Evolutionary conservation across 2,329 filamentous ascomycete species (phyloP), one percentile per base, ranked within the genome.

Genomic region (Epichloe aotearoae): DNA sequence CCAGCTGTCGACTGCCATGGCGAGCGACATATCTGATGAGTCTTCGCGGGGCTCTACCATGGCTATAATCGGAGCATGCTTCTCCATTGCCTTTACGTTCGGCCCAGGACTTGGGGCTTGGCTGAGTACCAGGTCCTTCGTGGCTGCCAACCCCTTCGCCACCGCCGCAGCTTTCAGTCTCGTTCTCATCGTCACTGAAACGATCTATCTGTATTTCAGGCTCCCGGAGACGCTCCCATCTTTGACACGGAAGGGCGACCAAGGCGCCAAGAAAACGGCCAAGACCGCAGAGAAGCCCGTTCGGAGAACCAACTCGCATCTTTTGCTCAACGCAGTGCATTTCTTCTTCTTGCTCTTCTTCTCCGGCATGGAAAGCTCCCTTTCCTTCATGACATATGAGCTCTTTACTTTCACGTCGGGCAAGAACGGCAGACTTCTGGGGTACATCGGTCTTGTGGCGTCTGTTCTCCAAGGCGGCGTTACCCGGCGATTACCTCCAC

Each of bases 321-420:
- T 80, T 33, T 65, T 95, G 12, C 80, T 98, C 45, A 96, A 96
- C 64, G 69, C 84, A 1, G 83, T 88, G 0, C 93, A 98, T 67
- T 85, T 97, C 62, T 71, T 84, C 45, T 98, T 98, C 67, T 82
- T 98, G 53, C 81, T 98, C 12, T 95, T 95, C 69, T 98, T 98
- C 70, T 95, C 88, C 2, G 93, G 93, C 54, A 91, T 98, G 85
- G 93, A 98, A 65, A 97, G 95, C 67, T 95, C 89, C 1, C 77
- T 98, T 3, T 90, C 93, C 0, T 98, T 98, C 66, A 90, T 98
- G 81, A 97, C 91, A 0, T 95, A 93, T 61, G 91, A 95, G 49
- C 79, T 98, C 43, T 97, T 97, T 66, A 78, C 79, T 8, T 94
- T 93, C 64, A 80, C 76, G 11, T 84, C 89, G 1, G 79, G 82